phyloP scores from a whole-genome alignment of 805 yeast species.

The Dipodascus albidus region DNA sequence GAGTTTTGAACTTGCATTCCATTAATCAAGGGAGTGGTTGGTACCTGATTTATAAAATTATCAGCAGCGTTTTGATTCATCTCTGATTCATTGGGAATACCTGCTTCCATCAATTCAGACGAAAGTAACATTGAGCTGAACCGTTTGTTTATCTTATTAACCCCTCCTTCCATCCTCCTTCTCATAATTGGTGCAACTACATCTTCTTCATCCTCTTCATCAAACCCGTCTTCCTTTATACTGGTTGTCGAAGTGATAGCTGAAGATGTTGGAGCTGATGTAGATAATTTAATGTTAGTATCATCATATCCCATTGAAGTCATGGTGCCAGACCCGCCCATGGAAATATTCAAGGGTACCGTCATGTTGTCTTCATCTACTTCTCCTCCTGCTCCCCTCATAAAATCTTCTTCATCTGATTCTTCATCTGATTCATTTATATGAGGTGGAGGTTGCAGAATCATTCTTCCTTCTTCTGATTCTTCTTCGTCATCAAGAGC shows the following conservation, averaged over 20 bases:
- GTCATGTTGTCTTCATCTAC: neutral
- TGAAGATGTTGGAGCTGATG: neutral
- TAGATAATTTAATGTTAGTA: neutral
- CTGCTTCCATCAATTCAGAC: slow-evolving; percentile 1
- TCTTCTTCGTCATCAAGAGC: neutral
- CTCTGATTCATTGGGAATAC: neutral
- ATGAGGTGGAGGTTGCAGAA: neutral
- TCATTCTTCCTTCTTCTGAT: neutral
- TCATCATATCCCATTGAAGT: neutral
- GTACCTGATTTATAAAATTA: neutral
- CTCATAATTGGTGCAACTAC: neutral
- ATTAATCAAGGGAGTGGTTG: slow-evolving; percentile 1
- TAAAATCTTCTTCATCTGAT: neutral
- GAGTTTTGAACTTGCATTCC: too few species aligned
- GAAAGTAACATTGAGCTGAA: neutral
- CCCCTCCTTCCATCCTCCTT: neutral
- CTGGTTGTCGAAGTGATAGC: neutral
- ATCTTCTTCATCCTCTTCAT: neutral
- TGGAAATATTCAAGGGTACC: neutral
- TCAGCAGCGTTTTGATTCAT: neutral
- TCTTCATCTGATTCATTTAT: neutral
- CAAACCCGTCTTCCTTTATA: slow-evolving; percentile 3
- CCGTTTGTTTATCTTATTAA: neutral
- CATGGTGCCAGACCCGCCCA: neutral
- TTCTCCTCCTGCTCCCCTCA: neutral